A percentile compares a stretch with the other conserved stretches of the same genome.
These are phyloP conservation scores for Phytophthora nicotianae DNA, from an alignment of 352 stramenopile genomes.

Conservation along the genomic window DNA sequence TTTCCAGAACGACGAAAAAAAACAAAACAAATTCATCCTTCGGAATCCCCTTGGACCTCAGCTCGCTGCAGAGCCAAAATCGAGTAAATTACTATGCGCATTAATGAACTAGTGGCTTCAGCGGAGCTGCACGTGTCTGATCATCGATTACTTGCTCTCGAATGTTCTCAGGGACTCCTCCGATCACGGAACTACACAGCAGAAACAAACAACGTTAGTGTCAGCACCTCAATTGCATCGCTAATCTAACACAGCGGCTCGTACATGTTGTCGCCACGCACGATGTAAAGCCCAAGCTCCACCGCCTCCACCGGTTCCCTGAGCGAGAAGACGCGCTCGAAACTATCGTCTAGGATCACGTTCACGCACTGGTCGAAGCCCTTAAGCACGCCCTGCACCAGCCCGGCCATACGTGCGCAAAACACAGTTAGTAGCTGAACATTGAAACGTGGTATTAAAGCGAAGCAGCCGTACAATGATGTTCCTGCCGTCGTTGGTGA, in stretches of 20 bases:
- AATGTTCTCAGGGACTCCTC: conserved; percentile 84
- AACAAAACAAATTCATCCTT: neutral
- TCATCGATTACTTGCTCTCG: conserved; percentile 92
- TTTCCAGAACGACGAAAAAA: neutral
- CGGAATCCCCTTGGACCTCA: neutral
- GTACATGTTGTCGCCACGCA: conserved; percentile 95
- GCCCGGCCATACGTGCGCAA: conserved; percentile 1
- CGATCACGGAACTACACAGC: conserved; percentile 75
- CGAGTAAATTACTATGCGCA: conserved; percentile 21
- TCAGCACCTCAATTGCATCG: neutral
- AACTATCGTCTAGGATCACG: conserved; percentile 92
- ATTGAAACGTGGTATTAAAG: neutral
- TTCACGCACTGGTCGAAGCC: conserved; percentile 95
- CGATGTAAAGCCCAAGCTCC: conserved; percentile 92
- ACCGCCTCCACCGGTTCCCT: conserved; percentile 91
- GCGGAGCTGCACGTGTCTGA: conserved; percentile 81
- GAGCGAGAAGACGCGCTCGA: conserved; percentile 93
- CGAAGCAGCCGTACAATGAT: conserved; percentile 78
- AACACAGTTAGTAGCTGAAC: neutral
- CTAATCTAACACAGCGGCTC: conserved; percentile 8
- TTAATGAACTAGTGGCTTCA: conserved; percentile 94
- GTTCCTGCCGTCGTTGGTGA: conserved; percentile 95
- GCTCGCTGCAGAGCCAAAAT: neutral
- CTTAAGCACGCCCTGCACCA: conserved; percentile 77
- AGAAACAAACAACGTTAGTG: conserved; percentile 8